Conservation (phyloP, 768 basidiomycete species). For the Amanita subjunquillea region DNA sequence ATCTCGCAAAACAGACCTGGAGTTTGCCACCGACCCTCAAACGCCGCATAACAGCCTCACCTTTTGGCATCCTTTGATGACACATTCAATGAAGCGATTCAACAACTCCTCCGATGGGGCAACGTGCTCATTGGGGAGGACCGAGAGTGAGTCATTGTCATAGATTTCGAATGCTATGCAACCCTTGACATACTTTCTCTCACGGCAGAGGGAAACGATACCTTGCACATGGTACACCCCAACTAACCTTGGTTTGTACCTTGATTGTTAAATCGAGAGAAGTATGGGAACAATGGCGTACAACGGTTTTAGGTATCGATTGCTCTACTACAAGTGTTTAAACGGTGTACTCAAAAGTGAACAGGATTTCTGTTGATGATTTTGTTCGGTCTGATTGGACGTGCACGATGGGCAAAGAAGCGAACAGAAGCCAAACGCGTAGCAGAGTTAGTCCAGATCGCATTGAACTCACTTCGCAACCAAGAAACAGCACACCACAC, state of each 20-base stretch:
- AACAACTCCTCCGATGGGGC: conserved; percentile 66
- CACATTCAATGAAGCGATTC: conserved; percentile 70
- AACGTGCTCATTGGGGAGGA: conserved; percentile 61
- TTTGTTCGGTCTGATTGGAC: conserved; percentile 19
- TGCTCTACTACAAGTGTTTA: conserved; percentile 14
- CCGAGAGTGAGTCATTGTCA: conserved; percentile 37
- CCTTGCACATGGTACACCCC: conserved; percentile 61
- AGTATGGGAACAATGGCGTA: conserved; percentile 59
- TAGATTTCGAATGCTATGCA: not conserved
- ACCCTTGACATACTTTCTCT: conserved; percentile 1
- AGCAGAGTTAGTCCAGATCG: conserved; percentile 66
- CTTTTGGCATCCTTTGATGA: conserved; percentile 54
- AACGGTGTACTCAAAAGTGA: conserved; percentile 6
- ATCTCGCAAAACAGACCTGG: not conserved
- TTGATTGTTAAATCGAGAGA: conserved; percentile 57
- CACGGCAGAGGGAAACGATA: conserved; percentile 55
- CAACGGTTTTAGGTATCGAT: conserved; percentile 47
- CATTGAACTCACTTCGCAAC: conserved; percentile 69
- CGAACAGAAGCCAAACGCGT: conserved; percentile 55
- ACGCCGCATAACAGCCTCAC: conserved; percentile 31
- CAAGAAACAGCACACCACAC: conserved; percentile 78
- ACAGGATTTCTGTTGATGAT: conserved; percentile 23
- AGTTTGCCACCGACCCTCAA: conserved; percentile 7
- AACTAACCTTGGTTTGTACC: conserved; percentile 57
- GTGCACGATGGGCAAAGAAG: conserved; percentile 37